Conservation (phyloP, 768 basidiomycete genomes). For the Dioszegia hungarica region DNA sequence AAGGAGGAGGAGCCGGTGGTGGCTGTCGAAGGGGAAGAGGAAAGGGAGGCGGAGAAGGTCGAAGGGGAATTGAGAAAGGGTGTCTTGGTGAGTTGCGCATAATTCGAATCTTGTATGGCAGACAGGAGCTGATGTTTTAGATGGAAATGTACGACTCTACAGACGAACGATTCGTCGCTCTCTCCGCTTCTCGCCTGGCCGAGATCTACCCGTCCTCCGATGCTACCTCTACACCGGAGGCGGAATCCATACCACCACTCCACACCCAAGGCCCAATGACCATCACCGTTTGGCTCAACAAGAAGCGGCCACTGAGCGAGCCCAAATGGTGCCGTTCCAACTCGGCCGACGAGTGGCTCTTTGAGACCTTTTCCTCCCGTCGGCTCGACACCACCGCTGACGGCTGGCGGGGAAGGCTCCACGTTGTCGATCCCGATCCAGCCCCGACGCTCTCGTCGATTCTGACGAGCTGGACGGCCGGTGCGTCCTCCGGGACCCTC, state of each 20-base stretch:
- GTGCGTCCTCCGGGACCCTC: constrained; percentile 68
- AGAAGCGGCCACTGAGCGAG: constrained; percentile 79
- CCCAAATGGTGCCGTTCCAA: constrained; percentile 96
- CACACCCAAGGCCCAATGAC: constrained; percentile 20
- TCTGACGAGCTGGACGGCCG: constrained; percentile 81
- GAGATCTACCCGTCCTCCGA: constrained; percentile 13
- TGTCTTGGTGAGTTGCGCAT: constrained; percentile 39
- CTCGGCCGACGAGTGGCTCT: constrained; percentile 81
- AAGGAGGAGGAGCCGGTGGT: constrained; percentile 36
- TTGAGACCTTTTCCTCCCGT: constrained; percentile 27
- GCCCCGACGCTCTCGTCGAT: constrained; percentile 87
- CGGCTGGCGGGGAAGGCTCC: constrained; percentile 87
- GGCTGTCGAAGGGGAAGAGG: not conserved
- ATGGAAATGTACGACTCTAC: constrained; percentile 45
- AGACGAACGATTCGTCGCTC: constrained; percentile 43
- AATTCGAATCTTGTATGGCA: not conserved
- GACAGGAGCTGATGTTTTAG: constrained; percentile 17
- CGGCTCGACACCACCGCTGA: constrained; percentile 9
- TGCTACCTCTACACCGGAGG: not conserved
- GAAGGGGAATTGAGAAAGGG: constrained; percentile 30
- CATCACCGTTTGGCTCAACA: constrained; percentile 63
- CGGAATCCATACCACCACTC: constrained; percentile 67
- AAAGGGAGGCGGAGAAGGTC: constrained; percentile 7
- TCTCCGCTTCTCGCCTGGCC: constrained; percentile 40
- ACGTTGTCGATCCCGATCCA: constrained; percentile 88